These are phyloP conservation scores for Dendrocalamus latiflorus DNA, from an alignment of 202 grass and related monocot species.

Conservation along the genomic window DNA sequence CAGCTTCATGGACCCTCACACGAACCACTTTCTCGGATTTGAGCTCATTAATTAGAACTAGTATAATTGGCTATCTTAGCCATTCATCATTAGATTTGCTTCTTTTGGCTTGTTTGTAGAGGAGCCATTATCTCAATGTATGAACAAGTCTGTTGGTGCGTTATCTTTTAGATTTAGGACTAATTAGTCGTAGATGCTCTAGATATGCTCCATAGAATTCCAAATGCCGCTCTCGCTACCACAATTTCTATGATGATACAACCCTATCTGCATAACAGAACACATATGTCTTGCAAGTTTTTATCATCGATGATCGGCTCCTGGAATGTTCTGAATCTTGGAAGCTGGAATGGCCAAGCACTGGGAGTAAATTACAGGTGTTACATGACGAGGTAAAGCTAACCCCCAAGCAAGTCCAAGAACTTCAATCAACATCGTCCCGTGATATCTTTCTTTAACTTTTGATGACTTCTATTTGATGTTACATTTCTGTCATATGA, in stretches of 20 bases:
- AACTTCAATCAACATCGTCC: slow-evolving; percentile 30
- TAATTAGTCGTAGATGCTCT: background rate
- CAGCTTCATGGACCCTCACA: background rate
- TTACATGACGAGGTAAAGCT: no score
- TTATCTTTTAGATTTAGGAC: background rate
- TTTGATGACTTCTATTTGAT: background rate
- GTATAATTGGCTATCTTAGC: background rate
- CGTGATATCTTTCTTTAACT: background rate
- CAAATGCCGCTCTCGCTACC: background rate
- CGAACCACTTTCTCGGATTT: background rate
- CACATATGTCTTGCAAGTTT: background rate
- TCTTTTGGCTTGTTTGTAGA: background rate
- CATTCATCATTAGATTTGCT: background rate
- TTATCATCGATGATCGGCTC: background rate
- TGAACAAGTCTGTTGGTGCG: background rate
- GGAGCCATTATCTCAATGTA: background rate
- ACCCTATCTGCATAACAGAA: background rate
- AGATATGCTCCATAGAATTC: background rate
- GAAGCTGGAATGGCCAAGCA: background rate
- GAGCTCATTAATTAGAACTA: background rate
- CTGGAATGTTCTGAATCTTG: slow-evolving; percentile 16
- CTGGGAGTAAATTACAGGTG: background rate
- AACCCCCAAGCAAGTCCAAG: slow-evolving; percentile 27
- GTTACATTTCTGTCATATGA: background rate
- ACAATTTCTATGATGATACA: background rate